Evolutionary conservation across 1,284 basidiomycete species (phyloP), one percentile per base, ranked within the genome.

Genomic region (Prillingera fragicola): DNA sequence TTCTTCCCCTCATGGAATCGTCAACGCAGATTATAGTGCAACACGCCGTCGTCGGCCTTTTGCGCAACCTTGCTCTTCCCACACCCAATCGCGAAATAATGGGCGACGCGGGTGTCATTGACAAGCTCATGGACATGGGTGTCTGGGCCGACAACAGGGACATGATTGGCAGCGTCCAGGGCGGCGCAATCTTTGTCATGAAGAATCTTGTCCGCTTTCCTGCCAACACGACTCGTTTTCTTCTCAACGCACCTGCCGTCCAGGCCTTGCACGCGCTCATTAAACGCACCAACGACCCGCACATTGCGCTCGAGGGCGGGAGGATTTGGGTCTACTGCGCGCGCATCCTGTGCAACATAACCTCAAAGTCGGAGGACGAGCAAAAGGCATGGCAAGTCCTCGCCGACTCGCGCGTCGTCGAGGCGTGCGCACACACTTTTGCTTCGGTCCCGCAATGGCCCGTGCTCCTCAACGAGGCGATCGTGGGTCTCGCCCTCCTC

Each of bases 381-480:
- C 8, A 4, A 13, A 17, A 13, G 24, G 80, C 81, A n/a, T 78
- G 82, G 47, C 66, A 75, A 28, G 62, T 69, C 7, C 65, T 87
- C 15, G 70, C 77, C 19, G 79, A 75, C 8, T 59, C 70, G 17
- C 74, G 79, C 18, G 79, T 78, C 49, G 76, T 80, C 0, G 74
- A 75, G 5, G 79, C 81, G 10, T 75, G 96, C 21, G 78, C 81
- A 1, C 80, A 79, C 49, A 79, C 95, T 55, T 74, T 94, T 18
- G 79, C 80, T 14, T 77, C 82, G 50, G 88, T 87, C 58, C 79
- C 77, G 52, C 83, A 83, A 63, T 87, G 89, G 61, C 84, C 87
- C 0, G 75, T 90, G 34, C 75, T 97, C 24, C 78, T 95, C 49
- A 94, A 92, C 60, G 94, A 97, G 67, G 87, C 84, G 1, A 75